phyloP scores from a whole-genome alignment of 192 early-diverging fungal genomes.

The Chytriomyces hyalinus region DNA sequence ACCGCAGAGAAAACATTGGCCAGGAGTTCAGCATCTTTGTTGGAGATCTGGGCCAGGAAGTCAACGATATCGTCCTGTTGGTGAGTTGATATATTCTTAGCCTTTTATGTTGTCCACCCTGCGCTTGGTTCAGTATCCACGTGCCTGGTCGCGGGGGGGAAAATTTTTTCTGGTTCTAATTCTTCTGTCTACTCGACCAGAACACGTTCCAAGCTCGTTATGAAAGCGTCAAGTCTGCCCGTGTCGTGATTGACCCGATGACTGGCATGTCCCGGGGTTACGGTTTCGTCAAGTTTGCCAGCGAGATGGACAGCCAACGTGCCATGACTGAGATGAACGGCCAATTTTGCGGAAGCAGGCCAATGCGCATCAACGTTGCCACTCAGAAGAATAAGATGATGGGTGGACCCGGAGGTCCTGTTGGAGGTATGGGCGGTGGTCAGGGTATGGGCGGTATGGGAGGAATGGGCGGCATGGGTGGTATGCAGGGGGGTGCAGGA shows the following conservation, averaged over 20 bases:
- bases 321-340: slow-evolving; percentile 93
- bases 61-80: slow-evolving; percentile 81
- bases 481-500: slow-evolving; percentile 29
- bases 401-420: neutral
- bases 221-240: slow-evolving; percentile 84
- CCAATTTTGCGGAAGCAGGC: slow-evolving; percentile 75
- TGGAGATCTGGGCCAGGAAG: slow-evolving; percentile 90
- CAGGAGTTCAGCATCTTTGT: slow-evolving; percentile 95
- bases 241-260: slow-evolving; percentile 88
- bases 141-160: too few species aligned
- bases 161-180: too few species aligned
- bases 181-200: slow-evolving; percentile 33
- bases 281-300: slow-evolving; percentile 92
- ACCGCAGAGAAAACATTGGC: slow-evolving; percentile 63
- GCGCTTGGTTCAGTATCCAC: too few species aligned
- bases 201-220: slow-evolving; percentile 85
- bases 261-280: slow-evolving; percentile 82
- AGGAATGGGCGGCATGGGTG: slow-evolving; percentile 1
- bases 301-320: slow-evolving; percentile 85
- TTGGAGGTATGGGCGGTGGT: neutral
- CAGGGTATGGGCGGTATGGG: slow-evolving; percentile 1
- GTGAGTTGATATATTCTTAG: slow-evolving; percentile 47
- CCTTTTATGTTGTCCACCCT: too few species aligned
- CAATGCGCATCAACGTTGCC: slow-evolving; percentile 88
- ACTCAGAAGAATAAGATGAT: slow-evolving; percentile 65